These are phyloP conservation scores for Mycena amicta DNA, from an alignment of 768 basidiomycete genomes.

Conservation along the genomic window DNA sequence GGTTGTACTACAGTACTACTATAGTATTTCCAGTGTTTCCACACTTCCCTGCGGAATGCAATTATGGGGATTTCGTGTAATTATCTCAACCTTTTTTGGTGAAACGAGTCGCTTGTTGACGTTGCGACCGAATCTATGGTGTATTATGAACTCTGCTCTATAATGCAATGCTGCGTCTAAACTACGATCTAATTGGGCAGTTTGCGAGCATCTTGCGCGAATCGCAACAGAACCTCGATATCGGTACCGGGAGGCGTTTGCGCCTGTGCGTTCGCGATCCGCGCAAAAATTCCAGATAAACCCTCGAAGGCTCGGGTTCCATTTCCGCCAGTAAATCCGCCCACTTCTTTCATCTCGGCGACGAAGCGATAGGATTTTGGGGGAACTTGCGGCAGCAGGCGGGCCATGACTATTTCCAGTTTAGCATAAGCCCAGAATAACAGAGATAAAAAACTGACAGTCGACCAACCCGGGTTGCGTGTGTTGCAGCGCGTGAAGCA, in stretches of 20 bases:
- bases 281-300: slow-evolving; percentile 38
- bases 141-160: too few species aligned
- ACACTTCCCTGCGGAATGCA: too few species aligned
- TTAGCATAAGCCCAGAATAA: background rate
- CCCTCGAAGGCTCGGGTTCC: slow-evolving; percentile 37
- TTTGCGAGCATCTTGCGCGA: slow-evolving; percentile 37
- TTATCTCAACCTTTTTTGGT: too few species aligned
- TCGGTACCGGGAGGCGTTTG: slow-evolving; percentile 29
- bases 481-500: slow-evolving; percentile 40
- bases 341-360: slow-evolving; percentile 55
- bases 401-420: slow-evolving; percentile 23
- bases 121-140: too few species aligned
- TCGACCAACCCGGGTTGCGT: slow-evolving; percentile 40
- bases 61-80: too few species aligned
- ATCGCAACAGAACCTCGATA: slow-evolving; percentile 34
- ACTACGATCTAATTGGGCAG: background rate
- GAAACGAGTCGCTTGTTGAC: too few species aligned
- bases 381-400: slow-evolving; percentile 37
- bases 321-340: slow-evolving; percentile 39
- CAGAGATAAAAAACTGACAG: slow-evolving; percentile 10
- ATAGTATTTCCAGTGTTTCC: too few species aligned
- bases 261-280: slow-evolving; percentile 36
- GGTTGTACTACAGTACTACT: too few species aligned
- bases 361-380: slow-evolving; percentile 53
- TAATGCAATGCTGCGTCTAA: too few species aligned